Percentiles rank a stretch among this genome's conserved stretches.
phyloP scores from a whole-genome alignment of 306 rosid species.

The Argentina anserina region DNA sequence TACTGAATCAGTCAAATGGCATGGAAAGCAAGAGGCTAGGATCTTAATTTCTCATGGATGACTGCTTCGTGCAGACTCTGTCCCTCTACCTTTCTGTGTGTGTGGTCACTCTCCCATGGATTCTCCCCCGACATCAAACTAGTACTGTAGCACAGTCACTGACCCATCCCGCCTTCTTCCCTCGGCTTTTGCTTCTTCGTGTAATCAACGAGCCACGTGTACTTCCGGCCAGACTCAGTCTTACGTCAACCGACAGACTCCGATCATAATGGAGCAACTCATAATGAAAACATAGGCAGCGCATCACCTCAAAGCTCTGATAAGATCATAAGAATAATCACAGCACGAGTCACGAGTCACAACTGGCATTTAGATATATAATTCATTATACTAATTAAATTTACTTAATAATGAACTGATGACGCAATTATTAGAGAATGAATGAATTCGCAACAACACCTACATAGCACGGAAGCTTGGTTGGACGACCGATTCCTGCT shows the following conservation, averaged over 20 bases:
- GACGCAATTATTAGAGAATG: not conserved
- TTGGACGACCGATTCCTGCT: too few species aligned
- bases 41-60: constrained; percentile 7
- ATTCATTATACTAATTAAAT: not conserved
- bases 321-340: not conserved
- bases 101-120: constrained; percentile 15
- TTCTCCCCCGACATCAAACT: constrained; percentile 10
- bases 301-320: not conserved
- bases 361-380: not conserved
- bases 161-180: not conserved
- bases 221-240: not conserved
- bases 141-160: not conserved
- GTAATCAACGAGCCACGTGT: constrained; percentile 1
- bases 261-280: not conserved
- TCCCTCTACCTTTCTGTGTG: not conserved
- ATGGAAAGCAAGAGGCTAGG: not conserved
- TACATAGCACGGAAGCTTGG: too few species aligned
- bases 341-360: not conserved
- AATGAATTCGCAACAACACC: not conserved
- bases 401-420: not conserved
- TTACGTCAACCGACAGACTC: not conserved
- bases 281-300: not conserved
- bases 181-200: not conserved
- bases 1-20: not conserved
- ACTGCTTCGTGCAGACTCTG: not conserved